Percentiles rank a stretch among this genome's conserved stretches.
phyloP scores from a whole-genome alignment of 2,329 filamentous ascomycete genomes.

The Colletotrichum lindemuthianum region DNA sequence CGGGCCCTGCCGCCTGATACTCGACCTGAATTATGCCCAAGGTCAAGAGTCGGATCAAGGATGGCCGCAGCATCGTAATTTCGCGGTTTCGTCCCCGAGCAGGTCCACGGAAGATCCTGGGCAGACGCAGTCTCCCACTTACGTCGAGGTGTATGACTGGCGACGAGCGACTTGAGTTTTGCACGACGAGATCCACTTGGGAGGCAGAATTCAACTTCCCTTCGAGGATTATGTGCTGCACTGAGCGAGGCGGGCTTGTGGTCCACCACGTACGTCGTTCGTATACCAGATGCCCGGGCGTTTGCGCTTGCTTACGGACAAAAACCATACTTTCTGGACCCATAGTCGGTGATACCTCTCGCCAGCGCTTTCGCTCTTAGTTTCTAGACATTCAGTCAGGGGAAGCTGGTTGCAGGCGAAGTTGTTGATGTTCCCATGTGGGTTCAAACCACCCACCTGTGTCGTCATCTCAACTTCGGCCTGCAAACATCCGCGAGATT shows the following conservation, averaged over 20 bases:
- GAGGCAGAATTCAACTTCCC: neutral
- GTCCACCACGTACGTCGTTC: no score
- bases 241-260: no score
- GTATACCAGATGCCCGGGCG: no score
- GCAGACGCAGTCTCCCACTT: neutral
- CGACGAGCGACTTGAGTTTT: slow-evolving; percentile 1
- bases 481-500: slow-evolving; percentile 19
- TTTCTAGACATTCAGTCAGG: slow-evolving; percentile 7
- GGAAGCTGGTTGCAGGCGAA: neutral
- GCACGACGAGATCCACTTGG: neutral
- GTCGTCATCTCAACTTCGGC: slow-evolving; percentile 32
- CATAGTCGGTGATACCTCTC: no score
- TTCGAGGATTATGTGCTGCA: no score
- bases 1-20: slow-evolving; percentile 32
- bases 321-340: no score
- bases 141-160: neutral
- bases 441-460: slow-evolving; percentile 13
- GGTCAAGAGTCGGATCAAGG: slow-evolving; percentile 22
- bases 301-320: no score
- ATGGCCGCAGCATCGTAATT: slow-evolving; percentile 14
- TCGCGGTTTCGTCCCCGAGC: neutral
- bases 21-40: slow-evolving; percentile 4
- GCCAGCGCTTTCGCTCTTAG: no score
- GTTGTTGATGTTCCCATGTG: slow-evolving; percentile 14
- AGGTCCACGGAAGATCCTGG: slow-evolving; percentile 5